Evolutionary conservation across 129 eudicot genomes (phyloP).

Genomic region (Pulicaria dysenterica): DNA sequence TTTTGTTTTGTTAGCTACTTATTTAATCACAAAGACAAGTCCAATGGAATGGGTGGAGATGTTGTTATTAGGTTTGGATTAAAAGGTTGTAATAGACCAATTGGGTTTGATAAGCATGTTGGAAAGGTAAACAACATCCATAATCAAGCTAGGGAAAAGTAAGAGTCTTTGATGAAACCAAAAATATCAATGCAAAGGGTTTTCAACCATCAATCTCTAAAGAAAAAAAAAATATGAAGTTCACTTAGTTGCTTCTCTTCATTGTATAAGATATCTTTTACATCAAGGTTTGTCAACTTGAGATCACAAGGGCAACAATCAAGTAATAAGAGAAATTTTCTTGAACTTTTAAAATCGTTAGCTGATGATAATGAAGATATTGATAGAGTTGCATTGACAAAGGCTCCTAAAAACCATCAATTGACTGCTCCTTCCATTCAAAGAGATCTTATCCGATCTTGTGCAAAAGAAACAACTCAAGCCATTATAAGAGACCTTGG

Average conservation of each 20-base stretch:
- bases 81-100: no score
- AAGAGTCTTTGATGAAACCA: background rate
- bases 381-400: no score
- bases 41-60: no score
- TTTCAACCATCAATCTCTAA: background rate
- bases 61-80: no score
- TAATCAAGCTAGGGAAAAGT: slow-evolving; percentile 6
- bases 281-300: no score
- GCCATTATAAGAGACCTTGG: no score
- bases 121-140: background rate
- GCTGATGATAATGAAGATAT: no score
- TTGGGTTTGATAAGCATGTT: no score
- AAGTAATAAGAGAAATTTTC: background rate
- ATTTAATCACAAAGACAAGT: background rate
- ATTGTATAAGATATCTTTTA: background rate
- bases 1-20: background rate
- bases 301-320: background rate
- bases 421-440: no score
- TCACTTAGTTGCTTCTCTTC: background rate
- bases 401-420: no score
- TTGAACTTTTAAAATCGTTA: slow-evolving; percentile 11
- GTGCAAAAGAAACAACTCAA: no score
- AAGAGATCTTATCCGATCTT: no score
- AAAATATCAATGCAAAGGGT: background rate
- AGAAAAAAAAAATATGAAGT: background rate